A percentile compares a stretch with the other conserved stretches of the same genome.
These are phyloP conservation scores for Hypoxylon subgilvum DNA, from an alignment of 495 filamentous ascomycete species.

Conservation along the genomic window DNA sequence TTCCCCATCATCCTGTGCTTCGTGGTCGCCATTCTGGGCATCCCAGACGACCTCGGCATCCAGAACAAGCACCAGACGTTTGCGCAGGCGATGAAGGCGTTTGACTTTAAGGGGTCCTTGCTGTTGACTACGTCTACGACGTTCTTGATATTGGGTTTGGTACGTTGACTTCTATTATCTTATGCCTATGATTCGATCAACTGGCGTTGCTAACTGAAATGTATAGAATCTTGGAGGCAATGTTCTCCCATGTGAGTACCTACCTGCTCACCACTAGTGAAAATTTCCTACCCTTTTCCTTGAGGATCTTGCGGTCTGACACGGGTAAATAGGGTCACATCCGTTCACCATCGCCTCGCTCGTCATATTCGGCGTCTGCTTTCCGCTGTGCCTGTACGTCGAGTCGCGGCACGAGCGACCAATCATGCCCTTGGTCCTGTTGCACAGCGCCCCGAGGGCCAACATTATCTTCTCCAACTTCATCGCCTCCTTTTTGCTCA, in stretches of 20 bases:
- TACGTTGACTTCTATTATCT: slow-evolving; percentile 35
- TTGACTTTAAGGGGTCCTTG: slow-evolving; percentile 71
- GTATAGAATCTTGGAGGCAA: slow-evolving; percentile 75
- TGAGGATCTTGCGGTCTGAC: slow-evolving; percentile 7
- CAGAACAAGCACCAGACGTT: slow-evolving; percentile 59
- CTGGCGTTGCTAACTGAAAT: slow-evolving; percentile 39
- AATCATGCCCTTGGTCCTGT: slow-evolving; percentile 72
- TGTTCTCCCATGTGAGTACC: slow-evolving; percentile 61
- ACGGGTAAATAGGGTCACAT: slow-evolving; percentile 61
- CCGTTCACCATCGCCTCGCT: slow-evolving; percentile 71
- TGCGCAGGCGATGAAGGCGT: slow-evolving; percentile 64
- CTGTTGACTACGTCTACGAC: slow-evolving; percentile 69
- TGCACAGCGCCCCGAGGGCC: slow-evolving; percentile 64
- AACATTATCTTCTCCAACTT: slow-evolving; percentile 75
- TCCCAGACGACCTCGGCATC: slow-evolving; percentile 66
- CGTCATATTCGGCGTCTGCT: slow-evolving; percentile 59
- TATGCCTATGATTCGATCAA: neutral
- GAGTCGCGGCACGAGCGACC: slow-evolving; percentile 66
- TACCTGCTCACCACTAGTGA: neutral
- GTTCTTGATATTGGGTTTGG: slow-evolving; percentile 72
- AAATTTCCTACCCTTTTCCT: neutral
- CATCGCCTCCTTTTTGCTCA: slow-evolving; percentile 66
- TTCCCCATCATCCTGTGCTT: slow-evolving; percentile 67
- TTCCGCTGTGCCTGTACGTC: slow-evolving; percentile 65
- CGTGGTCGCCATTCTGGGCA: slow-evolving; percentile 58